Conservation (phyloP, 805 yeast genomes). For the Candida vaughaniae region DNA sequence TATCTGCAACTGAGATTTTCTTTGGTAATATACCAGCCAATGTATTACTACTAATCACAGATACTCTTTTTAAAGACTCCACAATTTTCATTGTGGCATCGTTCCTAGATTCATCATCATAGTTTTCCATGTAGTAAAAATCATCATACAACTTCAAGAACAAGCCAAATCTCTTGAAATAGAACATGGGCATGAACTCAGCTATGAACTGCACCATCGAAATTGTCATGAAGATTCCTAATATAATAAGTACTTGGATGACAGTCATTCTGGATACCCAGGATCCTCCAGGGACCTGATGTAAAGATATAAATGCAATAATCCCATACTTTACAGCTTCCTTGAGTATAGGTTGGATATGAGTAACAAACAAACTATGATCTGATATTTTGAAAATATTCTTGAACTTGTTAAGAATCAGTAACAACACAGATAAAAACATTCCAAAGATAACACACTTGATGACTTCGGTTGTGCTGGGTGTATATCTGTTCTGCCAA, state of each 20-base stretch:
- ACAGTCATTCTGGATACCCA: constrained; percentile 5
- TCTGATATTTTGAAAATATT: constrained; percentile 10
- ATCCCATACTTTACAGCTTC: constrained; percentile 9
- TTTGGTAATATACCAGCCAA: constrained; percentile 14
- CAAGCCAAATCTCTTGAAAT: constrained; percentile 3
- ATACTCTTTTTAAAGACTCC: constrained; percentile 7
- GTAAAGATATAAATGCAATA: constrained; percentile 12
- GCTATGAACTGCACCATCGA: constrained; percentile 3
- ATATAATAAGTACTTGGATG: constrained; percentile 6
- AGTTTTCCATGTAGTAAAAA: constrained; percentile 6
- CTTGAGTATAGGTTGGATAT: constrained; percentile 11
- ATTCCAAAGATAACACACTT: constrained; percentile 10
- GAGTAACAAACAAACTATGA: constrained; percentile 5
- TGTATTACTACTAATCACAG: constrained; percentile 6
- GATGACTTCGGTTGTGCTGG: constrained; percentile 4
- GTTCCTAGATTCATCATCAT: constrained; percentile 10
- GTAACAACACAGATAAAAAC: constrained; percentile 6
- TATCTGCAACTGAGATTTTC: constrained; percentile 6
- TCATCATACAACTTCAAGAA: constrained; percentile 13
- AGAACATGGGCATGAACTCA: constrained; percentile 10
- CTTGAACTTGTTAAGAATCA: constrained; percentile 10
- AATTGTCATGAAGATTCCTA: constrained; percentile 4
- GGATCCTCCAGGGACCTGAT: constrained; percentile 1
- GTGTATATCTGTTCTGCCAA: constrained; percentile 5
- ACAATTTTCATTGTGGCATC: constrained; percentile 8